phyloP scores from a whole-genome alignment of 2,329 filamentous ascomycete species.

The Phyllosticta citriasiana region DNA sequence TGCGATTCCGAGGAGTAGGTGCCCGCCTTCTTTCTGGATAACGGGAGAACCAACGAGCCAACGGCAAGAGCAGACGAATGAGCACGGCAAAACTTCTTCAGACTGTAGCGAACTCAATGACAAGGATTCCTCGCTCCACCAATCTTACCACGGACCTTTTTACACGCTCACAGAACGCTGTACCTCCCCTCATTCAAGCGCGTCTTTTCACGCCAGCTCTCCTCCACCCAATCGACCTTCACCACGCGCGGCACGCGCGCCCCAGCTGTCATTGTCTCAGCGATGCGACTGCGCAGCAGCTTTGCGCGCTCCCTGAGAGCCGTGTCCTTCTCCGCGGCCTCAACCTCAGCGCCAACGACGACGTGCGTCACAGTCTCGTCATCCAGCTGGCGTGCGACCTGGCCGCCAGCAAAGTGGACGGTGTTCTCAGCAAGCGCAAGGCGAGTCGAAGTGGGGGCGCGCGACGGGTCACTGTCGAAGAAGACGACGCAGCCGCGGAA shows the following conservation, averaged over 20 bases:
- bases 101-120: too few relatives aligned
- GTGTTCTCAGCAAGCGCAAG: conserved; percentile 15
- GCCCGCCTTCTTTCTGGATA: too few relatives aligned
- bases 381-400: conserved; percentile 41
- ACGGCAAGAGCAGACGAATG: too few relatives aligned
- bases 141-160: too few relatives aligned
- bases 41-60: too few relatives aligned
- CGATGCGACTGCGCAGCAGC: not conserved
- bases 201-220: conserved; percentile 71
- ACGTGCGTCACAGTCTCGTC: conserved; percentile 60
- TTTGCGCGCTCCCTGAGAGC: not conserved
- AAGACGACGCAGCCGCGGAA: not conserved
- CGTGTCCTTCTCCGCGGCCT: conserved; percentile 27
- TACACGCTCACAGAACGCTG: not conserved
- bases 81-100: too few relatives aligned
- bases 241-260: conserved; percentile 59
- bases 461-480: not conserved
- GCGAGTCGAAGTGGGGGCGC: not conserved
- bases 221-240: conserved; percentile 59
- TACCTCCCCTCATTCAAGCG: conserved; percentile 56
- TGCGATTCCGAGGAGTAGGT: too few relatives aligned
- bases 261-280: conserved; percentile 20
- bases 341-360: conserved; percentile 44
- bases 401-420: conserved; percentile 60
- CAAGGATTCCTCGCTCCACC: too few relatives aligned